Base-by-base conservation (phyloP, 257 asterid species). In the Ilex aquifolium region DNA sequence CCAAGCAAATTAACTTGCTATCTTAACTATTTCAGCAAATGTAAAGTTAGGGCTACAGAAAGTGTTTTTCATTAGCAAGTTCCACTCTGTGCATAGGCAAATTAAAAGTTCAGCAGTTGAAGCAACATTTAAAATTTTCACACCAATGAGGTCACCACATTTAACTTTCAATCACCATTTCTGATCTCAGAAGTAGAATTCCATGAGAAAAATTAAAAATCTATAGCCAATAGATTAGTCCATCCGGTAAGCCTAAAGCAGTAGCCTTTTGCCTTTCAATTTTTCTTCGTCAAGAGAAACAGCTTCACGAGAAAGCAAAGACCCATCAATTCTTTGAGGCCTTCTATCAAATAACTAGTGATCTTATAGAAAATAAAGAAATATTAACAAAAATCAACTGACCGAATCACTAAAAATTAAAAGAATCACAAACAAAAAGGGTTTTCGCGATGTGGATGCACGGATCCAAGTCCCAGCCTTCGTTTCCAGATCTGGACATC, bases 401-500 rank as follows among this genome's bases (percentile, higher is more conserved):
- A 11, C 52, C 14, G 12, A 10, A 46, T 46, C n/a, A 10, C 10
- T 14, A 4, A 10, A 49, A 49, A 49, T 14, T 46, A 10, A 49
- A 49, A 49, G 5, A 49, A 12, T 49, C 54, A 7, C 42, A 36
- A 36, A 36, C 42, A 36, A 36, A 36, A 36, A 8, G 8, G 42
- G 42, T 36, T 48, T 16, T 59, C 60, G 57, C 57, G 48, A 36
- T n/a, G 64, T 40, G 54, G 59, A 66, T 53, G 62, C 74, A 68
- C 50, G 54, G 72, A 72, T 72, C 68, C 65, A 69, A 73, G 68
- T 60, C 10, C 32, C 56, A 15, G 6, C 63, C n/a, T 56, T 21
- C 27, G 1, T 31, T 13, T 55, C 69, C 74, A 76, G 86, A 82
- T 83, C 89, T 76, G 79, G 60, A 62, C 63, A 63, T 70, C 51